A percentile compares a stretch with the other conserved stretches of the same genome.
phyloP scores from a whole-genome alignment of 139 green algal genomes.

The Chlamydomonas applanata region DNA sequence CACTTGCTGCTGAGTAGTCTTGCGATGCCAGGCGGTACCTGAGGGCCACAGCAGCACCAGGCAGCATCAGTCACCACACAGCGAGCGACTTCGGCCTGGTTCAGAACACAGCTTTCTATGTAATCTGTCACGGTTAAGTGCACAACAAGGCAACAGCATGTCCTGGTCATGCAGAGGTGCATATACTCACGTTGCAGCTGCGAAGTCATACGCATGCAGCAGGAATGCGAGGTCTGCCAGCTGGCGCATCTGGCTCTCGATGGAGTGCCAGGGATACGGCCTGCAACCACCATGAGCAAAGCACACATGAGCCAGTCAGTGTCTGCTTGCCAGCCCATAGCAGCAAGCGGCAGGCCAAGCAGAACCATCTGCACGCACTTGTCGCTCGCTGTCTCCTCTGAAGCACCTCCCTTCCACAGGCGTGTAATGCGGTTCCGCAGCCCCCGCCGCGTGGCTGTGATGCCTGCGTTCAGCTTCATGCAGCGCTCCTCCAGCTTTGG shows the following conservation, averaged over 20 bases:
- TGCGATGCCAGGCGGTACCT: constrained; percentile 76
- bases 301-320: no score
- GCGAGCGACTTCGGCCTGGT: neutral
- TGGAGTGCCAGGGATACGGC: constrained; percentile 44
- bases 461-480: constrained; percentile 40
- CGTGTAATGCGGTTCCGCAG: constrained; percentile 88
- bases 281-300: no score
- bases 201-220: constrained; percentile 80
- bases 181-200: constrained; percentile 29
- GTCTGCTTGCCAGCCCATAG: neutral
- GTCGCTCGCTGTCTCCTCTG: constrained; percentile 27
- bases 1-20: constrained; percentile 49
- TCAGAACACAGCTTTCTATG: neutral
- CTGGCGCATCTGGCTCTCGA: constrained; percentile 80
- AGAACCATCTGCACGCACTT: constrained; percentile 20
- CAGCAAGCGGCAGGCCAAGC: neutral
- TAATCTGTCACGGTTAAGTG: no score
- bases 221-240: constrained; percentile 87
- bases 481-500: constrained; percentile 49
- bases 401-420: constrained; percentile 61
- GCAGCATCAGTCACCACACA: no score
- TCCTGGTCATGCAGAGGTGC: neutral
- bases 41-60: neutral
- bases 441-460: constrained; percentile 66
- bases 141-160: no score